A percentile compares a stretch with the other conserved stretches of the same genome.
Evolutionary conservation across 2,329 filamentous ascomycete species (phyloP).

Genomic region (Epichloe brachyelytri): DNA sequence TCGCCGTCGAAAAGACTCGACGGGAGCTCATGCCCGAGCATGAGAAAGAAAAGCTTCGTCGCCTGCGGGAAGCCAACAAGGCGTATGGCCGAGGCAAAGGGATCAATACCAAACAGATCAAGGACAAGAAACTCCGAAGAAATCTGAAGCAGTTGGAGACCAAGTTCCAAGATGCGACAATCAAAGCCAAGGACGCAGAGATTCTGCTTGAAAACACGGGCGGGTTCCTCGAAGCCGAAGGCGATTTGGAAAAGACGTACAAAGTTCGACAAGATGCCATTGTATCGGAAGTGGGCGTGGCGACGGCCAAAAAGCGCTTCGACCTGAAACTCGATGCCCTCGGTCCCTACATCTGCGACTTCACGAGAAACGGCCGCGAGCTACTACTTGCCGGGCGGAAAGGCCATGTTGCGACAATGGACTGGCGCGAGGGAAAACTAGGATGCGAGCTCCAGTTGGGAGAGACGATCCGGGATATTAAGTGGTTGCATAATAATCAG

Average conservation of each 20-base stretch:
- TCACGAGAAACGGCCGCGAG: constrained; percentile 78
- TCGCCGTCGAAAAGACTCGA: constrained; percentile 34
- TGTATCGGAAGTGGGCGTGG: constrained; percentile 55
- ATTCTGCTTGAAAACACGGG: constrained; percentile 78
- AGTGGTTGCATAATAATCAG: constrained; percentile 91
- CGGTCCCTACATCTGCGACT: constrained; percentile 81
- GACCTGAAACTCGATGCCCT: constrained; percentile 72
- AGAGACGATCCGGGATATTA: constrained; percentile 80
- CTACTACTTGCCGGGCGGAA: constrained; percentile 78
- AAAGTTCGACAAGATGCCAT: constrained; percentile 87
- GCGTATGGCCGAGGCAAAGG: constrained; percentile 74
- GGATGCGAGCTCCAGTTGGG: constrained; percentile 83
- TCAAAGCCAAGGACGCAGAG: constrained; percentile 89
- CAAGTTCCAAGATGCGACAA: constrained; percentile 68
- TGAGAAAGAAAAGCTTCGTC: constrained; percentile 38
- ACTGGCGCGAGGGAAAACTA: constrained; percentile 86
- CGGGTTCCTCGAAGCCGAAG: constrained; percentile 81
- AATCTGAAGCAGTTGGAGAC: constrained; percentile 68
- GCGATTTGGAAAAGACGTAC: constrained; percentile 81
- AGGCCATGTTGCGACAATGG: constrained; percentile 91
- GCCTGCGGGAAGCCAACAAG: constrained; percentile 51
- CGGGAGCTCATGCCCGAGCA: constrained; percentile 39
- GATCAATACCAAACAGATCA: constrained; percentile 59
- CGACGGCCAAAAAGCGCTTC: constrained; percentile 86
- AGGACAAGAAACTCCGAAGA: constrained; percentile 78